Evolutionary conservation across 352 stramenopile genomes (phyloP).

Genomic region (Blastocystis sp.): DNA sequence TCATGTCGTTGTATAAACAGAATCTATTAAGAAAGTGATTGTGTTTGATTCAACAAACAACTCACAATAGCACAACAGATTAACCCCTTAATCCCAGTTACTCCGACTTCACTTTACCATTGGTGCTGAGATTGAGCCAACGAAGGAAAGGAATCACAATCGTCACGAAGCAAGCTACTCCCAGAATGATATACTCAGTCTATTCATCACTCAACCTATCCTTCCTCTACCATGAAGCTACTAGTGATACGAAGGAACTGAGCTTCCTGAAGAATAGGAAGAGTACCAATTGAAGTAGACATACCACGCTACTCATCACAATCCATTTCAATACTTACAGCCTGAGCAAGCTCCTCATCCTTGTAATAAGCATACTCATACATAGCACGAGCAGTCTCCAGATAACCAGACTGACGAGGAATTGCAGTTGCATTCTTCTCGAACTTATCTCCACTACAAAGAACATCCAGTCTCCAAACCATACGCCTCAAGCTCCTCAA

Average conservation of each 20-base stretch:
- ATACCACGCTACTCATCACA: background rate
- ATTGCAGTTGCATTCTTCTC: slow-evolving; percentile 33
- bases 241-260: background rate
- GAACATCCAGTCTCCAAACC: background rate
- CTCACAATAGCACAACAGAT: too few relatives aligned
- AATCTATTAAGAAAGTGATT: slow-evolving; percentile 81
- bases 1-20: slow-evolving; percentile 97
- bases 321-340: background rate
- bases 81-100: too few relatives aligned
- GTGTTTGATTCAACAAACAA: too few relatives aligned
- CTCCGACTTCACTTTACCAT: background rate
- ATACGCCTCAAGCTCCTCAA: background rate
- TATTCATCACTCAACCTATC: background rate
- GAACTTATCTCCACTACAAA: background rate
- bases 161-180: background rate
- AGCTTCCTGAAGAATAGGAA: slow-evolving; percentile 13
- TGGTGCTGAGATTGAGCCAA: background rate
- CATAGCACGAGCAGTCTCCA: slow-evolving; percentile 21
- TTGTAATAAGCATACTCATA: slow-evolving; percentile 14
- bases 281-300: background rate
- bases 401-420: slow-evolving; percentile 18
- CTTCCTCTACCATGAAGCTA: background rate
- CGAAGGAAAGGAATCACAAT: background rate
- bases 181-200: slow-evolving; percentile 1
- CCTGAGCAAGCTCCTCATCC: background rate